Base-by-base conservation (phyloP, 768 basidiomycete species). In the Pholiota conissans region DNA sequence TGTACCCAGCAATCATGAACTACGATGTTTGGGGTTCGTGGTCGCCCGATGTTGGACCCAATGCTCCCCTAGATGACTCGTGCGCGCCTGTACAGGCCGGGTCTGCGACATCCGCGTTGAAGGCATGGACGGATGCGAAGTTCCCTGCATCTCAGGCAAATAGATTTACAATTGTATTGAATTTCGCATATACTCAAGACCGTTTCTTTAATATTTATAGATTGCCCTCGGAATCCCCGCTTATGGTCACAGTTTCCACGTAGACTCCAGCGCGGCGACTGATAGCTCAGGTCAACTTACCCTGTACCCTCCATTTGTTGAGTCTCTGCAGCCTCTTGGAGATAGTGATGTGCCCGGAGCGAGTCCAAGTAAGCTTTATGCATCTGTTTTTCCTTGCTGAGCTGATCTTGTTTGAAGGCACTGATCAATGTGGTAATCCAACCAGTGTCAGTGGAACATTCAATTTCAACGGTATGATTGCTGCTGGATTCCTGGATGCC, bases 201-300 rank as follows among this genome's bases (percentile, higher is more conserved):
- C 20, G 11, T 20, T 10, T 35, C 26, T 30, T 24, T 24, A 5
- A 29, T 46, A 24, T 29, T 47, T 30, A 30, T 49, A 79, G 75
- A 86, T 95, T 56, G 83, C 89, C n/a, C 84, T 97, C 35, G 95
- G 91, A 39, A 84, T 97, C 0, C 80, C 93, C 1, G 75, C 87
- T 13, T 96, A 92, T 69, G 91, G 90, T 1, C 93, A 93, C 72
- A 84, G 90, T 50, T 94, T 79, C 80, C 62, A 62, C 29, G 89
- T 91, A 26, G 40, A 63, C 11, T 64, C 63, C 11, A 63, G 60
- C 6, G 66, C 69, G 24, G 87, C 88, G 0, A 56, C 83, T 52
- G 56, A 64, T 8, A 55, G 64, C 61, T 39, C 65, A 16, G 62
- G 61, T 3, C 58, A 65, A 61, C 64, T 89, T 14, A 71, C 71